A percentile compares a stretch with the other conserved stretches of the same genome.
These are phyloP conservation scores for Rhizopogon hawkerae DNA, from an alignment of 1,284 basidiomycete genomes.

Conservation along the genomic window DNA sequence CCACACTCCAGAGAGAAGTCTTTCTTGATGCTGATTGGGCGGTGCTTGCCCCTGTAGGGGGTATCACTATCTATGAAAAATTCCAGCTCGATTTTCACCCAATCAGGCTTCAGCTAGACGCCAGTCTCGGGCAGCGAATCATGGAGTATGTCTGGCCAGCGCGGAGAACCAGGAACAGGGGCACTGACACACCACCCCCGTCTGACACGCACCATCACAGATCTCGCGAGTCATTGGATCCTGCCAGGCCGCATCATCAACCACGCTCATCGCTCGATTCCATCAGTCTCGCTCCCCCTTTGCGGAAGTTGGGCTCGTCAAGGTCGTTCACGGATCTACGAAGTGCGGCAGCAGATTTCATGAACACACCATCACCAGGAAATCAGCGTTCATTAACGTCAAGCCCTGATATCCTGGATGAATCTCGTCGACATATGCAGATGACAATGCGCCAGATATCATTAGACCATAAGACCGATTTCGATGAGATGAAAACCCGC, in stretches of 20 bases:
- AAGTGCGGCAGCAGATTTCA: constrained; percentile 33
- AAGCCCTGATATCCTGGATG: constrained; percentile 18
- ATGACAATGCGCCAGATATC: constrained; percentile 19
- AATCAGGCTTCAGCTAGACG: constrained; percentile 81
- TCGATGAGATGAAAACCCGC: constrained; percentile 69
- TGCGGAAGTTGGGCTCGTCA: constrained; percentile 49
- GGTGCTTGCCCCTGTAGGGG: constrained; percentile 84
- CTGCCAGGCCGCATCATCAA: constrained; percentile 29
- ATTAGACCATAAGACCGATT: constrained; percentile 35
- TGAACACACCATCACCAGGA: constrained; percentile 19
- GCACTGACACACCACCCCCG: not conserved
- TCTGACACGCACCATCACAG: constrained; percentile 19
- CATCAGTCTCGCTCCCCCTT: constrained; percentile 24
- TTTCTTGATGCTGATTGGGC: constrained; percentile 74
- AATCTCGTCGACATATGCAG: constrained; percentile 18
- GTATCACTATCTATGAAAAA: constrained; percentile 84
- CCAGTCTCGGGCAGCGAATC: constrained; percentile 72
- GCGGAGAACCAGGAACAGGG: constrained; percentile 38
- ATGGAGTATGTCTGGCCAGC: constrained; percentile 87
- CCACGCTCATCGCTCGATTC: constrained; percentile 26
- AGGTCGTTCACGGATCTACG: constrained; percentile 66
- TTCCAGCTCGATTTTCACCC: constrained; percentile 84
- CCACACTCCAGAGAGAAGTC: constrained; percentile 41
- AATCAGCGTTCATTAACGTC: constrained; percentile 13
- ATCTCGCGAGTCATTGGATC: constrained; percentile 37